These are phyloP conservation scores for Alternaria dauci DNA, from an alignment of 2,329 filamentous ascomycete species.

Conservation along the genomic window DNA sequence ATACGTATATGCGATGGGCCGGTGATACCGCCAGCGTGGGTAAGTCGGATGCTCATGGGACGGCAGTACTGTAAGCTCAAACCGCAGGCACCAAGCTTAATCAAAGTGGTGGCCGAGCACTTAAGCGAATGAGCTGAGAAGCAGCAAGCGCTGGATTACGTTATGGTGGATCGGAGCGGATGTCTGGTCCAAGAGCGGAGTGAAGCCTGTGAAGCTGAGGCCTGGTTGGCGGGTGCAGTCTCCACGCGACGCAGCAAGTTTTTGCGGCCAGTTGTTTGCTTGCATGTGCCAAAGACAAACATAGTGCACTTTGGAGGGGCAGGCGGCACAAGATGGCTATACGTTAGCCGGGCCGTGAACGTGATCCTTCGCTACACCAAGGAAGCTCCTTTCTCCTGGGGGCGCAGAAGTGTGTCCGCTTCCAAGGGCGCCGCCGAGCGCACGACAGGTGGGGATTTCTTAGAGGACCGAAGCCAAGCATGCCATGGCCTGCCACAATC, in stretches of 20 bases:
- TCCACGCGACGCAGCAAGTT: conserved; percentile 27
- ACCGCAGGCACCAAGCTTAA: conserved; percentile 42
- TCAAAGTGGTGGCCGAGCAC: conserved; percentile 30
- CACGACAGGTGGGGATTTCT: conserved; percentile 11
- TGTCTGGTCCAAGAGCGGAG: conserved; percentile 30
- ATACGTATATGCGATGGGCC: conserved; percentile 15
- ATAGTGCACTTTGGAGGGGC: not conserved
- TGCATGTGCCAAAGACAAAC: not conserved
- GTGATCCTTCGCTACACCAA: not conserved
- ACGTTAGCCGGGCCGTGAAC: not conserved
- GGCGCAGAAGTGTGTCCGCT: conserved; percentile 4
- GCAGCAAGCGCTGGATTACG: conserved; percentile 35
- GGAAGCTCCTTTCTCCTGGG: not conserved
- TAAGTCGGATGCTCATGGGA: conserved; percentile 37
- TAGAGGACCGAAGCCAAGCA: conserved; percentile 34
- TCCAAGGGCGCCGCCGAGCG: conserved; percentile 16
- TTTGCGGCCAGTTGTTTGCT: conserved; percentile 10
- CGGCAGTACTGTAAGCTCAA: conserved; percentile 50
- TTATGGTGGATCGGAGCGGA: conserved; percentile 46
- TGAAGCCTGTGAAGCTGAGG: conserved; percentile 5
- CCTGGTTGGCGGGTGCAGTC: conserved; percentile 13
- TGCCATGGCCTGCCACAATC: conserved; percentile 20
- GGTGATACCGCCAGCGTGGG: conserved; percentile 39
- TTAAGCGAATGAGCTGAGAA: conserved; percentile 34
- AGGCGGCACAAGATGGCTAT: not conserved